Evolutionary conservation across 1,139 yeast genomes (phyloP).

Genomic region (Nakaseomyces nivariensis): DNA sequence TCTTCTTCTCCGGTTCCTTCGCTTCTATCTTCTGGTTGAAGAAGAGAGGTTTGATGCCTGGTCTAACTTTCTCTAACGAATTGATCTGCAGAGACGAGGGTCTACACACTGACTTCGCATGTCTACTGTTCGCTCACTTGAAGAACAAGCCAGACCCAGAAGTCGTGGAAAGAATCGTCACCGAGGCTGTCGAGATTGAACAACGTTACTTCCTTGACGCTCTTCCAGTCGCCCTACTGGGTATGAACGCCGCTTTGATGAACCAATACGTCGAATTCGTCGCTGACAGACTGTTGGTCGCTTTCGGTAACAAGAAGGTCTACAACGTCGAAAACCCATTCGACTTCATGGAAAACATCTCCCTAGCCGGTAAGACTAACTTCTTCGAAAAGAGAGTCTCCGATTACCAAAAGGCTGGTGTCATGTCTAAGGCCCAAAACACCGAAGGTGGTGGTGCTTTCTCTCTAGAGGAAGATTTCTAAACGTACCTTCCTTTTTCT

Average conservation of each 20-base stretch:
- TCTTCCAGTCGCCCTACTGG: conserved; percentile 81
- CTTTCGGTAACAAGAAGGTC: conserved; percentile 83
- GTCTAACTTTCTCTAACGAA: conserved; percentile 94
- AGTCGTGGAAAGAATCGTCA: conserved; percentile 75
- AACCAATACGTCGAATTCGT: conserved; percentile 96
- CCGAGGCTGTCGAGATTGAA: conserved; percentile 92
- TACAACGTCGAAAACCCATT: conserved; percentile 89
- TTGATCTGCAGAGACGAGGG: conserved; percentile 98
- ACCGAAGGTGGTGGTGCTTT: conserved; percentile 37
- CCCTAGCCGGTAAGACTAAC: conserved; percentile 96
- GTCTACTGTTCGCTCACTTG: conserved; percentile 86
- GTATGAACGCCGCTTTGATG: conserved; percentile 92
- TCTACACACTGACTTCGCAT: conserved; percentile 96
- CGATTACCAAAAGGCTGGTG: conserved; percentile 98
- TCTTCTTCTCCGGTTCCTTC: conserved; percentile 95
- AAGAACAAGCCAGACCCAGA: conserved; percentile 74
- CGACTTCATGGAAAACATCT: conserved; percentile 98
- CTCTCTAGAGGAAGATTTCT: conserved; percentile 44
- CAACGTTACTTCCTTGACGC: conserved; percentile 94
- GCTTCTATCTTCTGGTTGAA: conserved; percentile 98
- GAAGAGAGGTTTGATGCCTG: conserved; percentile 99
- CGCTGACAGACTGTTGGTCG: conserved; percentile 86
- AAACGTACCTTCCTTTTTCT: conserved; percentile 30
- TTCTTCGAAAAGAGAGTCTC: conserved; percentile 98
- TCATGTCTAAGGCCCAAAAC: conserved; percentile 57